Base-by-base conservation (phyloP, 129 eudicot species). In the Chrysanthemum lavandulifolium region DNA sequence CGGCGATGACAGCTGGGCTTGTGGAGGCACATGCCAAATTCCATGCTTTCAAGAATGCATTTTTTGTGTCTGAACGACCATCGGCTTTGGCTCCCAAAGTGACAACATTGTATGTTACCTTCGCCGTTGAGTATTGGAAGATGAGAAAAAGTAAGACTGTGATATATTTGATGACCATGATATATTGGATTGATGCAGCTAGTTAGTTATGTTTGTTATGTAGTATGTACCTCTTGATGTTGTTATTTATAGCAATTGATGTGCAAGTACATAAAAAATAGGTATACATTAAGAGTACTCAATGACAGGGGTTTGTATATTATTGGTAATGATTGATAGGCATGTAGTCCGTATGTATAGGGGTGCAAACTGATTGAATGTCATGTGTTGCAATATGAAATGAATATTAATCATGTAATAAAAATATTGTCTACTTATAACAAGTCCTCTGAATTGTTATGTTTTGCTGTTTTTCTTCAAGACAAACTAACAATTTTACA, bases 41-140 rank as follows among this genome's bases (percentile, higher is more conserved):
- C 81, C 81, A 77, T 7, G 67, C 77, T 49, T 68, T 71, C 36
- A 78, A 19, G 73, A 78, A 78, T 45, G 82, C 77, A 1, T 54
- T 27, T 67, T 50, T 78, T 27, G 82, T 18, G 71, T 78, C 73
- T 15, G 13, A 40, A 14, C 3, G 40, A 7, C 82, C 73, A 4
- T 78, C 27, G 12, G 71, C 10, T 71, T 78, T 78, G 54, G 77
- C 82, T 63, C 82, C 82, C 23, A 14, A 56, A 5, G n/a, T 70
- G 13, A 54, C 21, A 12, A 78, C 67, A 11, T 78, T 78, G 73
- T 78, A 78, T 54, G 73, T 70, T 71, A 71, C 67, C 53, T 43
- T 78, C 25, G 77, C 52, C n/a, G 77, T 47, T 29, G 73, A 75
- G 31, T 61, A 48, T 13, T 3, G 50, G 16, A 67, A 25, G 56